These are phyloP conservation scores for Trichoderma oligosporum DNA, from an alignment of 2,329 filamentous ascomycete species.

Conservation along the genomic window DNA sequence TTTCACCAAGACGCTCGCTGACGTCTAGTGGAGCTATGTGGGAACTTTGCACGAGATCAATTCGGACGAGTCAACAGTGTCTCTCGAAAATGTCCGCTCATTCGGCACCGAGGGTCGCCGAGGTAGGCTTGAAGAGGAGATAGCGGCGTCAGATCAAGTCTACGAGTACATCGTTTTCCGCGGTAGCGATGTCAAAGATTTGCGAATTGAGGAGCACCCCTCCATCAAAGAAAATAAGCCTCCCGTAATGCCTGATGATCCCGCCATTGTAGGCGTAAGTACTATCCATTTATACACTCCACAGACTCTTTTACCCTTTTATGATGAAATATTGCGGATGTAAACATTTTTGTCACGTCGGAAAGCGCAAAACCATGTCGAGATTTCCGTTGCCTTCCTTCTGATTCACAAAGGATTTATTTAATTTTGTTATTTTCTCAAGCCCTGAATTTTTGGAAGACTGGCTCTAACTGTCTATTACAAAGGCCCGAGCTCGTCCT, in stretches of 20 bases:
- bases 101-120: slow-evolving; percentile 91
- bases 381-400: slow-evolving; percentile 99
- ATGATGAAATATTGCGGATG: slow-evolving; percentile 99
- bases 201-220: slow-evolving; percentile 83
- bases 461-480: slow-evolving; percentile 24
- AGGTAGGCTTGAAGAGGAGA: slow-evolving; percentile 73
- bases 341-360: slow-evolving; percentile 73
- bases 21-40: slow-evolving; percentile 67
- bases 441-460: neutral
- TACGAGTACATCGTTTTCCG: slow-evolving; percentile 99
- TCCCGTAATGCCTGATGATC: slow-evolving; percentile 83
- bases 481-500: slow-evolving; percentile 41
- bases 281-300: neutral
- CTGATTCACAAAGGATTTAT: slow-evolving; percentile 56
- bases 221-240: slow-evolving; percentile 70
- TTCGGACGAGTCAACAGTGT: slow-evolving; percentile 93
- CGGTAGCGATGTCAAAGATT: slow-evolving; percentile 96
- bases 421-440: neutral
- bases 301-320: slow-evolving; percentile 32
- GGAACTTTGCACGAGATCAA: slow-evolving; percentile 97
- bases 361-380: slow-evolving; percentile 95
- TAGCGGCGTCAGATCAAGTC: slow-evolving; percentile 76
- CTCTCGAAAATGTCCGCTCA: slow-evolving; percentile 91
- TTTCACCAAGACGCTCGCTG: slow-evolving; percentile 28
- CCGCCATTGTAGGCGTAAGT: slow-evolving; percentile 96